Base-by-base conservation (phyloP, 768 basidiomycete genomes). In the Hygrophoropsis aurantiaca region DNA sequence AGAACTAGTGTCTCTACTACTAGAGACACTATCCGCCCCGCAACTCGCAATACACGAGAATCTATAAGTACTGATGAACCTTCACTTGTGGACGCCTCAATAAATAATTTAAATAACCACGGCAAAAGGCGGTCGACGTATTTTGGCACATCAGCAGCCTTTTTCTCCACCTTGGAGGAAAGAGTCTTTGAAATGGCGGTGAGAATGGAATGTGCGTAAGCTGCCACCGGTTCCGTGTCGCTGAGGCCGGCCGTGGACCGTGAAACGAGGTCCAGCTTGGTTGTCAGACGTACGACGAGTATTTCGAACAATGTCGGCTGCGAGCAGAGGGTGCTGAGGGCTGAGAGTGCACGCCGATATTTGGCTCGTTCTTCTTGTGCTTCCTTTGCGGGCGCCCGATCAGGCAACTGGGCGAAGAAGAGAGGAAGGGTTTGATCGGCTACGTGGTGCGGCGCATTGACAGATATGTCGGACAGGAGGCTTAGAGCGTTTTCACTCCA, bases 141-240 rank as follows among this genome's bases (percentile, higher is more conserved):
- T 65, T 87, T 91, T 0, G 78, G 67, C 15, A 97, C 75, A 59
- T 98, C 97, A 0, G 68, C 59, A 61, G 95, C 82, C 26, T 73
- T 74, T 20, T 58, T 66, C 26, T 70, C 65, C 6, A 75, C 68
- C 62, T 88, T 88, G 15, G 52, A 55, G 9, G 66, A 57, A 13
- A 97, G 64, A 0, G 85, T 82, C 34, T 81, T 77, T 2, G 75
- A 73, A 6, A 98, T 67, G 0, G 87, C 81, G 40, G 77, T 72
- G 40, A 98, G 75, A 25, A 98, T 74, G 24, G 93, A 82, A 66
- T 93, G 90, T 1, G 82, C 84, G 60, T 95, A 98, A 10, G 92
- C 88, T 0, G 89, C 82, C n/a, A 65, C 69, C 11, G 82, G 77
- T 61, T 94, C 87, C 2, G 55, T 30, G 27, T 82, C 80, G 5